Evolutionary conservation across 805 yeast species (phyloP), one percentile per base, ranked within the genome.

Genomic region (Metschnikowia corniflorae): DNA sequence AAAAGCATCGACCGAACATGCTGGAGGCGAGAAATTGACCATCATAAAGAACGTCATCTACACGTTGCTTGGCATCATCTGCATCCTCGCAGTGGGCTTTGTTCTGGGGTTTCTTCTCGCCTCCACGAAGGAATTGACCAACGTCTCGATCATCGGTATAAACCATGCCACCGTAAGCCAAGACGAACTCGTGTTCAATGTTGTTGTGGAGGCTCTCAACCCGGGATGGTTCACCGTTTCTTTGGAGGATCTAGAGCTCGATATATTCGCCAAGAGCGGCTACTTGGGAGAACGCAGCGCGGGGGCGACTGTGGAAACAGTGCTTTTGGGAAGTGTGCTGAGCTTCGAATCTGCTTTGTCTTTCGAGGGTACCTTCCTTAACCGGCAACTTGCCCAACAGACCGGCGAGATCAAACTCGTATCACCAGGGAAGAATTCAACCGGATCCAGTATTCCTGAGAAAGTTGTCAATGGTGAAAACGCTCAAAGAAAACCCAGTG

Each of bases 101-200:
- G 66, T 84, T 5, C 69, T 82, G 51, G 97, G 97, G 0, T 86
- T 89, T 53, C 63, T 88, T 2, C 63, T 89, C 27, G 96, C 96
- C 0, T 80, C 95, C 1, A 81, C 87, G 14, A 87, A 86, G 49
- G 96, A 91, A 39, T 64, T 91, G 37, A 78, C 82, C 35, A 73
- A 75, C 42, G 81, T 87, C 14, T 62, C 73, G 15, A 75, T 89
- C 7, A 57, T 66, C 2, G 63, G 77, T n/a, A 68, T 89, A 26
- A 75, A 74, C 33, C 86, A 86, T 51, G 73, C 89, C 1, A 65
- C 89, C 9, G 84, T 86, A 3, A 80, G 93, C 34, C 80, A 81
- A 45, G 95, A 88, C 52, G 97, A 87, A 54, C 64, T 91, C 31
- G 74, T 88, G 1, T 87, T 91, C 63, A 86, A 82, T 54, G 63